phyloP scores from a whole-genome alignment of 148 eudicot genomes.

The Rhododendron simsii region DNA sequence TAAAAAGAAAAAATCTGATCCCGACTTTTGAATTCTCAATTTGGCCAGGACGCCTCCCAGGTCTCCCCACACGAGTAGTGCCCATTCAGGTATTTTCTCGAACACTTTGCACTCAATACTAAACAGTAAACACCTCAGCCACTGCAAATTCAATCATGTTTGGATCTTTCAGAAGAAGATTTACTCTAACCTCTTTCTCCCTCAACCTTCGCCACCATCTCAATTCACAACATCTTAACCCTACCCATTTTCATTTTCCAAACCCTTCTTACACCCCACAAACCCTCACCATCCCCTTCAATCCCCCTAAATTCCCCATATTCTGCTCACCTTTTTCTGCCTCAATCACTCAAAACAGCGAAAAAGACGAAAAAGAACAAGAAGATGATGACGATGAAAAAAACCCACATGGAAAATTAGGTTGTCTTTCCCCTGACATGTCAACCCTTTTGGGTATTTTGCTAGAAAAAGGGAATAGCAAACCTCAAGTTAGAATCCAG shows the following conservation, averaged over 20 bases:
- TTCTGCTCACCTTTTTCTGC: conserved; percentile 21
- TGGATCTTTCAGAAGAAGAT: conserved; percentile 37
- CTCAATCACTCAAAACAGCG: neutral
- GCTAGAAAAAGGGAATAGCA: conserved; percentile 17
- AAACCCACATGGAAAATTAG: conserved; percentile 11
- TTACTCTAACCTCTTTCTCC: conserved; percentile 19
- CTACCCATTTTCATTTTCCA: conserved; percentile 11
- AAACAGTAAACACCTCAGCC: neutral
- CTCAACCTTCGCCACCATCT: conserved; percentile 4
- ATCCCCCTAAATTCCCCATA: conserved; percentile 6
- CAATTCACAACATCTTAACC: conserved; percentile 16
- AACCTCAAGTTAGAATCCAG: conserved; percentile 33
- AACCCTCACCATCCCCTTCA: conserved; percentile 11
- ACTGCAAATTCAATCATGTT: conserved; percentile 12
- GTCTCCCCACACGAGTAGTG: neutral
- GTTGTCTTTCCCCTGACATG: conserved; percentile 27
- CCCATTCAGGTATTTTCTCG: neutral
- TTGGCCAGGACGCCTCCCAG: neutral
- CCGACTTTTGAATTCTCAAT: too few species aligned
- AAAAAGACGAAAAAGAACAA: conserved; percentile 12
- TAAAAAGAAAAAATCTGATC: too few species aligned
- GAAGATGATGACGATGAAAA: conserved; percentile 23
- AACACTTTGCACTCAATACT: neutral
- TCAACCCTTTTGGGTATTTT: conserved; percentile 39
- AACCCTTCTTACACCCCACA: neutral